Base-by-base conservation (phyloP, 345 rosid species). In the Lagerstroemia speciosa region DNA sequence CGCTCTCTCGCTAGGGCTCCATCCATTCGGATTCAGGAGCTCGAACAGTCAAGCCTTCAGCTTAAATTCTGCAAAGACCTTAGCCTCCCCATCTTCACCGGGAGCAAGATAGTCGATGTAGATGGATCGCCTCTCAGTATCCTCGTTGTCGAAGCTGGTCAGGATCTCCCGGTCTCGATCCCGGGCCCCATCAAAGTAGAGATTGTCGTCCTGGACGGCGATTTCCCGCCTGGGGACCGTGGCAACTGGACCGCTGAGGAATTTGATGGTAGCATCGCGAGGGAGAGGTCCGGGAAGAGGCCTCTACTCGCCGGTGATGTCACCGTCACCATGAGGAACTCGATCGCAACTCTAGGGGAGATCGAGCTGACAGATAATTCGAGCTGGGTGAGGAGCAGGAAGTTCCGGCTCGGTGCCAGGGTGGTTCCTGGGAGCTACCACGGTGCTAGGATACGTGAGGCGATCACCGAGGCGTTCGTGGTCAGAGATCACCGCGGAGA, bases 401-500 rank as follows among this genome's bases (percentile, higher is more conserved):
- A 77, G 71, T 93, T 93, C 73, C 75, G 89, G 69, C 77, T 93
- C 24, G 97, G 93, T 4, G 96, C 85, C 11, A 86, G 73, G 81
- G 87, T 89, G 43, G 84, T 75, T 0, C 78, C 74, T 0, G 87
- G 89, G 67, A 78, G 80, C 72, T 65, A 67, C 48, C 85, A 78
- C 53, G 89, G 87, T 65, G 67, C 78, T 62, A 70, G 77, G 69
- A 80, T 91, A 38, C 80, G 77, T 19, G 91, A 91, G 78, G 95
- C 96, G 27, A 81, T 93, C 64, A 87, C 93, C 36, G 88, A 83
- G 74, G 81, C 97, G 8, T 91, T 91, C 66, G 67, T 74, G 22
- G 98, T 93, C 74, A 93, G 82, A 76, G 98, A 91, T 80, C 98
- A 93, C 77, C 97, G 98, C 16, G 97, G 98, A 53, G 98, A 91